Percentiles rank a stretch among this genome's conserved stretches.
phyloP scores from a whole-genome alignment of 2,329 filamentous ascomycete genomes.

The Hypoxylon sp. region DNA sequence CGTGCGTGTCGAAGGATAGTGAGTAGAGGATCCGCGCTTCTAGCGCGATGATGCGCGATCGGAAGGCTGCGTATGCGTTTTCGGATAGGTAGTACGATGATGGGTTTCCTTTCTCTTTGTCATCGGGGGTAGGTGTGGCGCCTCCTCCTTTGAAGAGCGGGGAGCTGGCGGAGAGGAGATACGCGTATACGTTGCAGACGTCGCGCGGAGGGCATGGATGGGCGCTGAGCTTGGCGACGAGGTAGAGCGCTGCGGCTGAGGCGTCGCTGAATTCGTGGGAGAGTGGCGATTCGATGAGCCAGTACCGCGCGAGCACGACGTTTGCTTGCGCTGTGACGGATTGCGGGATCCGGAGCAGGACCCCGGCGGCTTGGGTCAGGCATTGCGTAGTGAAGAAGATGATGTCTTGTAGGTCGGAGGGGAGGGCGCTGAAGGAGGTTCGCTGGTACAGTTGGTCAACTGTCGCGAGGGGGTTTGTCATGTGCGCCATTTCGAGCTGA shows the following conservation, averaged over 20 bases:
- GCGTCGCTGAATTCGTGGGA: constrained; percentile 76
- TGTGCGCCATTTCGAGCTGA: constrained; percentile 66
- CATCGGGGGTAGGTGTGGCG: constrained; percentile 16
- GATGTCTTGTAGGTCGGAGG: constrained; percentile 78
- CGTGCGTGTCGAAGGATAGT: constrained; percentile 86
- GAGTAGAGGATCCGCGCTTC: constrained; percentile 84
- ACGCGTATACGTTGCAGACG: constrained; percentile 86
- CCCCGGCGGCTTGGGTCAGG: constrained; percentile 82
- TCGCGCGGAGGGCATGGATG: constrained; percentile 83
- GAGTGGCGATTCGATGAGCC: constrained; percentile 73
- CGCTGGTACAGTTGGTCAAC: constrained; percentile 76
- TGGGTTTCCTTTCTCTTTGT: constrained; percentile 57
- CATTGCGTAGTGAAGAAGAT: constrained; percentile 80
- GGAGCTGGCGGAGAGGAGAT: constrained; percentile 77
- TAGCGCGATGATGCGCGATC: constrained; percentile 75
- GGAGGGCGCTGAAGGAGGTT: constrained; percentile 70
- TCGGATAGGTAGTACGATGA: constrained; percentile 80
- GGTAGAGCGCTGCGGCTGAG: constrained; percentile 85
- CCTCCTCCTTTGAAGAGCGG: constrained; percentile 62
- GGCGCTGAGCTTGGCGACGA: constrained; percentile 86
- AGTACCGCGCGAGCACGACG: constrained; percentile 85
- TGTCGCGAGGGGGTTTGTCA: constrained; percentile 81
- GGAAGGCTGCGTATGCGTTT: constrained; percentile 76
- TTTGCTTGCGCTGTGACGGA: constrained; percentile 89
- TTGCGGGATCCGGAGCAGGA: constrained; percentile 87